Base-by-base conservation (phyloP, 2,329 filamentous ascomycete species). In the Pyrenophora seminiperda region DNA sequence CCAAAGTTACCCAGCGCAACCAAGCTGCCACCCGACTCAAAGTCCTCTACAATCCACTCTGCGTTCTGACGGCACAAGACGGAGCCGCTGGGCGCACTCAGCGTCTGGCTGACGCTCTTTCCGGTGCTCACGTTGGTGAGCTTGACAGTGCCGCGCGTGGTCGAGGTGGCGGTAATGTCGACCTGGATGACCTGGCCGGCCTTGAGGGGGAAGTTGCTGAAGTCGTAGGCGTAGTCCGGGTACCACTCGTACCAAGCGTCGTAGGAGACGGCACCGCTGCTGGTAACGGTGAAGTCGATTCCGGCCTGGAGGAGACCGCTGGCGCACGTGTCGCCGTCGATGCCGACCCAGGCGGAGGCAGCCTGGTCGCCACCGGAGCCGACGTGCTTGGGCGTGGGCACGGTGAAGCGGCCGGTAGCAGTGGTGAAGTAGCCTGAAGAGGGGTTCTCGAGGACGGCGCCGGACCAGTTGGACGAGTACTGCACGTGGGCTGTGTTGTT, bases 191-290 rank as follows among this genome's bases (percentile, higher is more conserved):
- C 62, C 45, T 83, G 74, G 11, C 80, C 80, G 1, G 75, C 75
- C 14, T 27, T 48, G 47, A 84, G 70, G 33, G 62, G 45, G 51
- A 84, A 72, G 46, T 72, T 72, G 47, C 58, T 66, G 67, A 83
- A 84, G 61, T 81, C 76, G 58, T 81, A 77, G 19, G 81, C 77
- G 57, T 79, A 79, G 61, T 83, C 78, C 1, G 82, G 82, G 58
- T 79, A 83, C 82, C 82, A 85, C 66, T 85, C 82, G 61, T 82
- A 85, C 81, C 83, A 85, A 14, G 81, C 80, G 47, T 81, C 77
- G 60, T 78, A 85, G 5, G 65, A 73, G 3, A 77, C 74, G 0
- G 62, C 53, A 7, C 55, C 55, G n/a, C 49, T 47, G 45, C 50
- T 50, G 15, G 32, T 36, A 33, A 79, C 69, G 42, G 77, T 78